phyloP scores from a whole-genome alignment of 2,329 filamentous ascomycete genomes.

The Thelonectria rubi region DNA sequence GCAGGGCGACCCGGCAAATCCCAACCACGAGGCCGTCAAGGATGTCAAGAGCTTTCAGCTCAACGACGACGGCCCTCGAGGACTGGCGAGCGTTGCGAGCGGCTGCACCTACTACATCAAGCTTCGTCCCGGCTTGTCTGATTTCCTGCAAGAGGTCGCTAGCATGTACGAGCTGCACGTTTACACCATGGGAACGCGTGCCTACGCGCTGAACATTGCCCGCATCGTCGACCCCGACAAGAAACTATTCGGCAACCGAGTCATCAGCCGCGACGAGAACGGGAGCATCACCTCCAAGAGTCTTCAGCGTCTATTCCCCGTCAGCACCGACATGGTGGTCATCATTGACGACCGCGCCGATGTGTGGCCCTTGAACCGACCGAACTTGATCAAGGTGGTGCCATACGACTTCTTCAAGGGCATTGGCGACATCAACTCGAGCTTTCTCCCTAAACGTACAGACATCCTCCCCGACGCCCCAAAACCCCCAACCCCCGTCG shows the following conservation, averaged over 20 bases:
- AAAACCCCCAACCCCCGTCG: conserved; percentile 30
- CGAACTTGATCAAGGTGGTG: conserved; percentile 92
- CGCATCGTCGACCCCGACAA: conserved; percentile 91
- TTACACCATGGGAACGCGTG: conserved; percentile 98
- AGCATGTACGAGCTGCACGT: conserved; percentile 94
- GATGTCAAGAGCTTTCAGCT: conserved; percentile 91
- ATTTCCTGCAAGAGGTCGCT: conserved; percentile 81
- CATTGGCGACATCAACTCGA: conserved; percentile 98
- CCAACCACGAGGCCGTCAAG: conserved; percentile 90
- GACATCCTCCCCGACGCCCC: conserved; percentile 55
- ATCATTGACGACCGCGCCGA: conserved; percentile 98
- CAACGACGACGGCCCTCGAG: conserved; percentile 81
- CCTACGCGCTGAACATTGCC: conserved; percentile 93
- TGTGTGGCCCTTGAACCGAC: conserved; percentile 90
- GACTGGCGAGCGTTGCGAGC: conserved; percentile 67
- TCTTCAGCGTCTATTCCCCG: conserved; percentile 89
- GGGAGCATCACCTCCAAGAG: conserved; percentile 92
- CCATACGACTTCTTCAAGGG: conserved; percentile 98
- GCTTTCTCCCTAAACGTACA: conserved; percentile 85
- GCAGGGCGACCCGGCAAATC: conserved; percentile 87
- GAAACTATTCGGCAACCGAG: conserved; percentile 90
- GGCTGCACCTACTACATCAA: conserved; percentile 99
- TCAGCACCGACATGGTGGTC: conserved; percentile 98
- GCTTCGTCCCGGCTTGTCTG: conserved; percentile 83
- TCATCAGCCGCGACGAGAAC: conserved; percentile 97